phyloP scores from a whole-genome alignment of 345 rosid genomes.

The Eucalyptus viminalis region DNA sequence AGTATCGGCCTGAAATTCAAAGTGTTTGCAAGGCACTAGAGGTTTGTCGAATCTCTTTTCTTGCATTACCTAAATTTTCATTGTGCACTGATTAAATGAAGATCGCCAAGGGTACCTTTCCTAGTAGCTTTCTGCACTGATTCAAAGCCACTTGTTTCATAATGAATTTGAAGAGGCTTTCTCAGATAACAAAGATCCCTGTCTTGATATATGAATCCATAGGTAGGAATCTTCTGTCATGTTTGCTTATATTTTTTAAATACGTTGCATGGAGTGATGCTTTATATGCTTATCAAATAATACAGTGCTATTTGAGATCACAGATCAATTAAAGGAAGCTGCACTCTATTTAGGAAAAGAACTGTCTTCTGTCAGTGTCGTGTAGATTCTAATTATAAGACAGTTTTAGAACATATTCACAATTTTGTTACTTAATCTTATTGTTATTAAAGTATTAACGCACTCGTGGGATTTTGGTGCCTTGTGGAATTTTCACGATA shows the following conservation, averaged over 20 bases:
- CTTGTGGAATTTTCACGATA: not conserved
- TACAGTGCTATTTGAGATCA: not conserved
- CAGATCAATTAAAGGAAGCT: not conserved
- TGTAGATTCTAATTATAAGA: not conserved
- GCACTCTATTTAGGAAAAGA: not conserved
- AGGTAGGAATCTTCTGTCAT: not conserved
- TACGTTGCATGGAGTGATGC: not conserved
- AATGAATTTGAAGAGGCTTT: not conserved
- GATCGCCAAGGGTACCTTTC: not conserved
- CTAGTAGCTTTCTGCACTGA: not conserved
- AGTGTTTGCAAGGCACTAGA: constrained; percentile 78
- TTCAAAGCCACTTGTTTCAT: not conserved
- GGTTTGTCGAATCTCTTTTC: constrained; percentile 27
- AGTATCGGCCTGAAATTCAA: constrained; percentile 65
- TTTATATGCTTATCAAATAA: not conserved
- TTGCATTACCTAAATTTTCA: not conserved
- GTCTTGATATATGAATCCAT: not conserved
- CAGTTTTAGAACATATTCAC: not conserved
- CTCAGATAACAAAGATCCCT: not conserved
- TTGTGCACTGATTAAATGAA: not conserved
- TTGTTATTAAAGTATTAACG: not conserved
- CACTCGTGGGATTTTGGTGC: not conserved
- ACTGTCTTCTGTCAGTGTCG: not conserved
- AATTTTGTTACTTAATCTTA: not conserved
- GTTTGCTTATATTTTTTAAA: not conserved